These are phyloP conservation scores for Termitomyces sp. DNA, from an alignment of 768 basidiomycete genomes.

Conservation along the genomic window DNA sequence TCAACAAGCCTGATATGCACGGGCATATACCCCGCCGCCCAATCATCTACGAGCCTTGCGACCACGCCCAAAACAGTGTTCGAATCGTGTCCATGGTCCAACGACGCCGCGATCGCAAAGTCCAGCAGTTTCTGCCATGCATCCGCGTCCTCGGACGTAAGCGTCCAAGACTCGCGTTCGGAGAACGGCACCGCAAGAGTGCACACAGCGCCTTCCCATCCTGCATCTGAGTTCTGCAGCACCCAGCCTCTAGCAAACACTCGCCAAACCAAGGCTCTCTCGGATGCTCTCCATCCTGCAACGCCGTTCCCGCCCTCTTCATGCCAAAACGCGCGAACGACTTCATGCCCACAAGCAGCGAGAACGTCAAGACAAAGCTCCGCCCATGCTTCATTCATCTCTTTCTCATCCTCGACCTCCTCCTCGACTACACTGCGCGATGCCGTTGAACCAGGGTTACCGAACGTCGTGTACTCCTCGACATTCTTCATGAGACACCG, in stretches of 20 bases:
- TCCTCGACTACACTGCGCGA: not conserved
- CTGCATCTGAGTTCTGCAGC: conserved; percentile 28
- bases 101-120: conserved; percentile 45
- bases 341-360: conserved; percentile 38
- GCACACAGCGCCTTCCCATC: conserved; percentile 50
- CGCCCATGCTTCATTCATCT: conserved; percentile 54
- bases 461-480: conserved; percentile 33
- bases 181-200: conserved; percentile 58
- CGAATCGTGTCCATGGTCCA: conserved; percentile 56
- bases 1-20: conserved; percentile 50
- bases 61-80: conserved; percentile 50
- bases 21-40: not conserved
- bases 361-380: conserved; percentile 51
- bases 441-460: not conserved
- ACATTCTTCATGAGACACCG: conserved; percentile 44
- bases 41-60: conserved; percentile 28
- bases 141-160: conserved; percentile 43
- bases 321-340: conserved; percentile 51
- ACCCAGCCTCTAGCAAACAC: conserved; percentile 53
- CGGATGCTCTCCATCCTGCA: conserved; percentile 32
- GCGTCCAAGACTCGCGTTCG: conserved; percentile 25
- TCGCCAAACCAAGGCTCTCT: conserved; percentile 52
- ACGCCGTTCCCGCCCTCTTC: conserved; percentile 14
- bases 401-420: conserved; percentile 21
- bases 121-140: conserved; percentile 58